Conservation (phyloP, 805 yeast species). For the Candida morakotiae region DNA sequence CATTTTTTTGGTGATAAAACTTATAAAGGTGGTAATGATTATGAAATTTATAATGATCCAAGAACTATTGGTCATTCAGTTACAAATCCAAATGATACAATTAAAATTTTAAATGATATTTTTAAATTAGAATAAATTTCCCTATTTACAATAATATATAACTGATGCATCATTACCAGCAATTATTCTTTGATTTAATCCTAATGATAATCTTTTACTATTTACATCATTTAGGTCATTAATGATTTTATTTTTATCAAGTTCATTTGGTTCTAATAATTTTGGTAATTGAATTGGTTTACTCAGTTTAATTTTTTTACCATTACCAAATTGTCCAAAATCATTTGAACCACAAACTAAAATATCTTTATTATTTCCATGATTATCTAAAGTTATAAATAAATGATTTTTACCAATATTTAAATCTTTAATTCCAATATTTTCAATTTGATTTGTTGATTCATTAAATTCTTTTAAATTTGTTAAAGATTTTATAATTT, state of each 20-base stretch:
- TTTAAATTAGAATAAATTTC: slow-evolving; percentile 44
- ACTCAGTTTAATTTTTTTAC: slow-evolving; percentile 58
- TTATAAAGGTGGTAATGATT: slow-evolving; percentile 96
- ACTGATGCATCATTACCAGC: slow-evolving; percentile 65
- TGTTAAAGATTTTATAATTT: slow-evolving; percentile 46
- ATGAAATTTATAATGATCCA: slow-evolving; percentile 86
- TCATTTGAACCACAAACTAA: slow-evolving; percentile 83
- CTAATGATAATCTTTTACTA: slow-evolving; percentile 45
- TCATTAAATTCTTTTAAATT: slow-evolving; percentile 56
- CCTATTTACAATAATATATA: slow-evolving; percentile 44
- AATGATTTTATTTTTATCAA: slow-evolving; percentile 10
- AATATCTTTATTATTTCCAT: slow-evolving; percentile 47
- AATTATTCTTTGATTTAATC: slow-evolving; percentile 52
- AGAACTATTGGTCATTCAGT: slow-evolving; percentile 98
- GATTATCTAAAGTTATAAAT: slow-evolving; percentile 52
- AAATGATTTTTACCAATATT: slow-evolving; percentile 64
- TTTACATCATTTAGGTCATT: slow-evolving; percentile 26
- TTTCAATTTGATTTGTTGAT: slow-evolving; percentile 30
- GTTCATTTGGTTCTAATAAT: slow-evolving; percentile 51
- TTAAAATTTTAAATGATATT: slow-evolving; percentile 74
- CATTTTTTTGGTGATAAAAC: slow-evolving; percentile 99
- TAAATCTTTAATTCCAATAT: slow-evolving; percentile 49
- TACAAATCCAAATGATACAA: slow-evolving; percentile 83
- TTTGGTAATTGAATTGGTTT: slow-evolving; percentile 53
- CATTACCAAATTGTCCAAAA: slow-evolving; percentile 80